These are phyloP conservation scores for Anthracocystis panici-leucophaei DNA, from an alignment of 1,284 basidiomycete species.

Conservation along the genomic window DNA sequence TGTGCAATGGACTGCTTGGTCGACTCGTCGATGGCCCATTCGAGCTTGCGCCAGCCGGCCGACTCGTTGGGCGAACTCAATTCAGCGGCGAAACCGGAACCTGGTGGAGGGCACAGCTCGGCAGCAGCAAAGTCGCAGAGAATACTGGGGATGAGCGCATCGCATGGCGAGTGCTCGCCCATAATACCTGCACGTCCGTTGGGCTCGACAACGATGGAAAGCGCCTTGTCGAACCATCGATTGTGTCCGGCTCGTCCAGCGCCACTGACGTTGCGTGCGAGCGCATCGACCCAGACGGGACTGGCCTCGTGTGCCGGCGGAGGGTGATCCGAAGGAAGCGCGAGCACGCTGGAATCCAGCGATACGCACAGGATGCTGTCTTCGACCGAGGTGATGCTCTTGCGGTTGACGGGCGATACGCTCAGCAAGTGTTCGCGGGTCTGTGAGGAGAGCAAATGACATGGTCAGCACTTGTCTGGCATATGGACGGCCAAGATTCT, in stretches of 20 bases:
- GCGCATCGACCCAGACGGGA: conserved; percentile 79
- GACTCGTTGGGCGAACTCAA: conserved; percentile 53
- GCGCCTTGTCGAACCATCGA: conserved; percentile 92
- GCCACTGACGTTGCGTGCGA: conserved; percentile 81
- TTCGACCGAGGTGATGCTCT: conserved; percentile 77
- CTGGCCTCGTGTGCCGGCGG: conserved; percentile 73
- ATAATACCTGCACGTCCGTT: conserved; percentile 86
- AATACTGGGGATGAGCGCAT: conserved; percentile 90
- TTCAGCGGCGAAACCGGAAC: conserved; percentile 46
- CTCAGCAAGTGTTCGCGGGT: conserved; percentile 80
- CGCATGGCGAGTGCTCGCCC: conserved; percentile 93
- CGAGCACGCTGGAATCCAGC: conserved; percentile 73
- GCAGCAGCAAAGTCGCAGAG: conserved; percentile 86
- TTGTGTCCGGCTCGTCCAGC: conserved; percentile 80
- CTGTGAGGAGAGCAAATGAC: conserved; percentile 69
- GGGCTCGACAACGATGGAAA: conserved; percentile 85
- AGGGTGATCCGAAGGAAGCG: conserved; percentile 63
- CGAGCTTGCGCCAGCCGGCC: conserved; percentile 77
- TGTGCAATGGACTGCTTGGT: conserved; percentile 76
- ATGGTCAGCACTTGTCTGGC: neutral
- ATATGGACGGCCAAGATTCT: too few relatives aligned
- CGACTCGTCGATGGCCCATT: conserved; percentile 80
- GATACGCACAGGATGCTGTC: conserved; percentile 81
- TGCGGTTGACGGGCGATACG: conserved; percentile 77
- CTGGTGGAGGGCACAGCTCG: conserved; percentile 69